Evolutionary conservation across 1,284 basidiomycete genomes (phyloP), one percentile per base, ranked within the genome.

Genomic region (Naganishia albida): DNA sequence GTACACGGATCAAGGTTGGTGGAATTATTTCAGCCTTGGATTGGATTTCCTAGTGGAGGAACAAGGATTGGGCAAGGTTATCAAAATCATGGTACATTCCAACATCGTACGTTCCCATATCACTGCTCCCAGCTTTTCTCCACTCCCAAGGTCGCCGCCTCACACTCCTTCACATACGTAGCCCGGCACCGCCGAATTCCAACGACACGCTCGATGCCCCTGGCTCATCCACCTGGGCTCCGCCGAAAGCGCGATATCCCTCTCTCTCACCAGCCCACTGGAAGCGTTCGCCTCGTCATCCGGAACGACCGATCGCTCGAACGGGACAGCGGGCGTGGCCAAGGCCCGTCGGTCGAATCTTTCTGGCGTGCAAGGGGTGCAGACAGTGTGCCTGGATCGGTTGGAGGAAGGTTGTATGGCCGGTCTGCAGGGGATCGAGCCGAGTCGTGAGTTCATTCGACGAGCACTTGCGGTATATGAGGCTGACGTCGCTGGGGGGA

Each of bases 11-110:
- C 44, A 81, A 89, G 89, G 91, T 77, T 94, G 93, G 77, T 93
- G 91, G 80, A 93, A 93, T 74, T 94, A 93, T 74, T 91, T 93
- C 70, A 88, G 91, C 71, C 85, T 90, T 72, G 91, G 91, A 1
- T 77, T 94, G 13, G 91, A 94, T 73, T 89, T 93, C 69, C 82
- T 92, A 25, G 82, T 93, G 40, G 88, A 86, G 2, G 87, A 88
- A 20, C 80, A 82, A 18, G 85, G 83, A 0, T 88, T 90, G 4
- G 72, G 73, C 72, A 72, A 84, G 2, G 88, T 93, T n/a, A 85
- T 83, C 73, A 94, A 94, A 82, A 87, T 93, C 51, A 82, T 93
- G 26, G 78, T 90, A 3, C 90, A 94, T 74, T 86, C 91, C 1
- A 94, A 93, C 71, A 85, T 92, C 67, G 91, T 92, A 72, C 74